These are phyloP conservation scores for Neoboletus brunneissimus DNA, from an alignment of 768 basidiomycete genomes.

Conservation along the genomic window DNA sequence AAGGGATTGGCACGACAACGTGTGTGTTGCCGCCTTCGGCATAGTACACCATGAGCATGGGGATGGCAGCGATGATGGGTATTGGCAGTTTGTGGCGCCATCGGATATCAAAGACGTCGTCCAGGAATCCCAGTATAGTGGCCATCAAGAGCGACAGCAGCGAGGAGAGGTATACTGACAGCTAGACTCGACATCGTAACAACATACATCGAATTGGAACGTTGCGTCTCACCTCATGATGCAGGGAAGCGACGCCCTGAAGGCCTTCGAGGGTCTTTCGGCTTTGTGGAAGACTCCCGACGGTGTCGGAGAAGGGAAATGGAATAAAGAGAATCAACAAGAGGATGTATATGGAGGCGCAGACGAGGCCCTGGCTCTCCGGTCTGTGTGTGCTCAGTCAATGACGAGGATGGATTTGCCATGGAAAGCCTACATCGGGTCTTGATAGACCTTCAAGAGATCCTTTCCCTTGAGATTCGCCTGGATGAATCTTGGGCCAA, in stretches of 20 bases:
- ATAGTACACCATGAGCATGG: conserved; percentile 93
- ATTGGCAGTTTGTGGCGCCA: conserved; percentile 99
- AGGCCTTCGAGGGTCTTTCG: conserved; percentile 46
- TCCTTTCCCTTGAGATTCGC: conserved; percentile 86
- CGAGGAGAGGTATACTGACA: conserved; percentile 91
- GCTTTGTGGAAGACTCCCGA: conserved; percentile 45
- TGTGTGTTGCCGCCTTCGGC: conserved; percentile 92
- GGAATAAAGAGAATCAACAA: conserved; percentile 91
- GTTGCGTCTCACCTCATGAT: conserved; percentile 62
- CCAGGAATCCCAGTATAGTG: conserved; percentile 91
- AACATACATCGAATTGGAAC: not conserved
- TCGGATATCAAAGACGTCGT: conserved; percentile 97
- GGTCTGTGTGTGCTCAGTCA: conserved; percentile 54
- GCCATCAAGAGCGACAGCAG: conserved; percentile 90
- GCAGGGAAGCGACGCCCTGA: conserved; percentile 52
- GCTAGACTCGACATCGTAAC: conserved; percentile 38
- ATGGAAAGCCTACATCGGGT: conserved; percentile 55
- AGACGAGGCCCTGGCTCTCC: conserved; percentile 90
- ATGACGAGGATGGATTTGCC: not conserved
- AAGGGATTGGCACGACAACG: conserved; percentile 86
- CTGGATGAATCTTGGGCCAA: conserved; percentile 75
- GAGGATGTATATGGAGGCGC: conserved; percentile 85
- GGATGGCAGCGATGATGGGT: conserved; percentile 92
- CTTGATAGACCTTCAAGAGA: conserved; percentile 75
- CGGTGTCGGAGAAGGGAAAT: conserved; percentile 82